Evolutionary conservation across 495 filamentous ascomycete species (phyloP), one percentile per base, ranked within the genome.

Genomic region (Aspergillus bridgeri): DNA sequence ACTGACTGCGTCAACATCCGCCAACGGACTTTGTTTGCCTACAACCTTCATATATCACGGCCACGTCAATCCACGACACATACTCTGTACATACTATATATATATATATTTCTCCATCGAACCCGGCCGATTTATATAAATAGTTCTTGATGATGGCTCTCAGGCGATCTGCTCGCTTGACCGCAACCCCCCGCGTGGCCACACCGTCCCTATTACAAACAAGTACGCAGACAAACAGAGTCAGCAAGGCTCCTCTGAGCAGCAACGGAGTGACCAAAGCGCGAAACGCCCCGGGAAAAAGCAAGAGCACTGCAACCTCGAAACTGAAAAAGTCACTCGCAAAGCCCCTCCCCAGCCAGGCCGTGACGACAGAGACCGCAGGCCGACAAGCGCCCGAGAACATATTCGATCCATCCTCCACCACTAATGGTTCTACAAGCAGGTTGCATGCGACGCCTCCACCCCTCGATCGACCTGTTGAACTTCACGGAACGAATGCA

Each of bases 401-500:
- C 29, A 61, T 60, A 20, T 57, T 54, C 43, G 49, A 65, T 20
- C 42, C 57, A 15, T 38, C 33, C 18, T 42, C 46, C 3, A 50
- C 64, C 51, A 56, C 55, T 56, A 59, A 57, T 59, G 25, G 38
- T 53, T 17, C 48, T 25, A 68, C 51, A 29, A 54, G 51, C 63
- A 71, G 71, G 64, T 50, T 55, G 9, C 67, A 58, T 43, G 48
- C 63, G 25, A 80, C 75, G 18, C 79, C 78, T 43, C 70, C 75
- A 22, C 72, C 74, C 1, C 70, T 75, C 23, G 69, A 83, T 48
- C 81, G 84, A 20, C 83, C 83, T n/a, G 83, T 83, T 27, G 81
- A 84, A 56, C 84, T 84, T 22, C 82, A 87, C 60, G 65, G 69
- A 51, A 88, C 83, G 46, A 93, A 95, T 68, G 91, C 89, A 38